Base-by-base conservation (phyloP, 2,329 filamentous ascomycete genomes). In the Monilinia polystroma region DNA sequence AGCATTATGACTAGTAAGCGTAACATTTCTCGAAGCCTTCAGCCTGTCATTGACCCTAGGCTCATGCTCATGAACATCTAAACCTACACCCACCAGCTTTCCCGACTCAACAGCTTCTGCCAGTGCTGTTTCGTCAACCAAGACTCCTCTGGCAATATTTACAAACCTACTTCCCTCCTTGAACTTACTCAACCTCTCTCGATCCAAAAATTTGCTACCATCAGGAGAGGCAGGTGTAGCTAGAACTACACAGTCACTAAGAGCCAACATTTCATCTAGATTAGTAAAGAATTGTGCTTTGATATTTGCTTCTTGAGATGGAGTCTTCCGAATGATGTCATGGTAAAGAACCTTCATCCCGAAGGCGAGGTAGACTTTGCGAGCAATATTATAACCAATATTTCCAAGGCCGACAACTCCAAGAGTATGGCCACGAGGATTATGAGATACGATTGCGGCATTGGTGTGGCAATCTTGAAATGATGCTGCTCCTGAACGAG, bases 341-440 rank as follows among this genome's bases (percentile, higher is more conserved):
- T 84, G 81, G 74, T 90, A 91, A 67, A 82, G 78, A 47, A 92
- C 83, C 51, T 81, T 78, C 89, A 92, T 92, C 52, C 84, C 87
- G 70, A 91, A 89, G 0, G 84, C 85, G 0, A 80, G 71, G 35
- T 78, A 75, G 0, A 83, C 84, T 71, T 88, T 89, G 58, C 83
- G 75, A 0, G 86, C 90, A 26, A 92, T 82, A 47, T 80, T 80
- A 70, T 83, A 84, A 3, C 87, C 87, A 68, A 89, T 87, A 68
- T 88, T 86, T 3, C 90, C 90, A 2, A 92, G 81, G 0, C 90
- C 90, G 35, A 93, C 83, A 38, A 92, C 82, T 0, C 89, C 90
- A 0, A 92, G 80, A 0, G 79, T 79, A 64, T 85, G 84, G 16
- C 82, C 81, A 23, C 85, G 83, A 1, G 88, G 87, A 76, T 90